Percentiles rank a stretch among this genome's conserved stretches.
phyloP scores from a whole-genome alignment of 768 basidiomycete species.

The Tephrocybe rancida region DNA sequence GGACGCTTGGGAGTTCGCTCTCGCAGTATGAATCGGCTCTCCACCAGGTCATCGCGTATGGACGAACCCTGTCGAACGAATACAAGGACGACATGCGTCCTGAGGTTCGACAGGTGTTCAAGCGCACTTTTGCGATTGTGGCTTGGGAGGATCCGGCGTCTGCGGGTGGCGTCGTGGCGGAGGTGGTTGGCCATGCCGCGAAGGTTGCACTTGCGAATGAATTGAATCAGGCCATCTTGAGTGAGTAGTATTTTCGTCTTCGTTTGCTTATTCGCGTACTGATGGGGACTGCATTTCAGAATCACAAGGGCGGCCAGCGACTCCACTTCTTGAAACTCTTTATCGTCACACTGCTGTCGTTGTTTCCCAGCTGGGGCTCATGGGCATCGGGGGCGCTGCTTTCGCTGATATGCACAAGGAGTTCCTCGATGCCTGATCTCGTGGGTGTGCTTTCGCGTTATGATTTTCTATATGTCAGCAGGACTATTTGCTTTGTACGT shows the following conservation, averaged over 20 bases:
- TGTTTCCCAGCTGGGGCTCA: constrained; percentile 68
- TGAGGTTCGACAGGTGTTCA: constrained; percentile 67
- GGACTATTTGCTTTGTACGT: neutral
- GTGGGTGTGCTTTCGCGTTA: neutral
- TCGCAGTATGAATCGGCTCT: constrained; percentile 58
- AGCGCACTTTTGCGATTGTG: constrained; percentile 77
- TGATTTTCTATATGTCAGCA: neutral
- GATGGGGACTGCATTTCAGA: constrained; percentile 41
- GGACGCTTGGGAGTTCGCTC: constrained; percentile 21
- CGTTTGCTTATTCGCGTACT: neutral
- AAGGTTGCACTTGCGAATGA: constrained; percentile 70
- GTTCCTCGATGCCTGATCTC: constrained; percentile 51
- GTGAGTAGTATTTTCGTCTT: constrained; percentile 42
- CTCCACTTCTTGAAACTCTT: constrained; percentile 73
- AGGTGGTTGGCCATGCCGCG: constrained; percentile 69
- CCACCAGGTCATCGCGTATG: constrained; percentile 71
- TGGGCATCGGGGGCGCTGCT: constrained; percentile 76
- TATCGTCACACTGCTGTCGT: constrained; percentile 76
- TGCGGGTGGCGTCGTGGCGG: constrained; percentile 64
- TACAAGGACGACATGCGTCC: constrained; percentile 65
- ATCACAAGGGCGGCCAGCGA: constrained; percentile 74
- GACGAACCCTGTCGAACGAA: constrained; percentile 68
- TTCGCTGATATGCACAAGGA: constrained; percentile 82
- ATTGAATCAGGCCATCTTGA: constrained; percentile 80
- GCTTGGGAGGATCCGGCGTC: constrained; percentile 77